phyloP scores from a whole-genome alignment of 2,329 filamentous ascomycete genomes.

The Domatiomyces globalis region DNA sequence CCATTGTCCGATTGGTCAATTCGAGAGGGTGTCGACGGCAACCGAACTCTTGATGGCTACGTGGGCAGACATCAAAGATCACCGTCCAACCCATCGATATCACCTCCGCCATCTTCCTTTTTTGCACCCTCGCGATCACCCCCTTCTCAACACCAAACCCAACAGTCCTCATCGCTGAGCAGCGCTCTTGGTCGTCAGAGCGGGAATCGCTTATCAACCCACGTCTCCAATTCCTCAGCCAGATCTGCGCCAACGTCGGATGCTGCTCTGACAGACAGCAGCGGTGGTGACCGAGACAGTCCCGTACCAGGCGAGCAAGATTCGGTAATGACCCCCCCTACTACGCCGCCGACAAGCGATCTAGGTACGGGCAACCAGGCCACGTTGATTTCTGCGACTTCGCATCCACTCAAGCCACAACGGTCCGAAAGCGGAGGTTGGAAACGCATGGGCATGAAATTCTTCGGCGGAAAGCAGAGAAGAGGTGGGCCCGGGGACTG shows the following conservation, averaged over 20 bases:
- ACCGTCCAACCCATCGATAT: conserved; percentile 18
- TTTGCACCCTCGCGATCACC: conserved; percentile 16
- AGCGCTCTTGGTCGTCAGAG: conserved; percentile 25
- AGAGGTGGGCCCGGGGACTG: conserved; percentile 4
- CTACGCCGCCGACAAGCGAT: conserved; percentile 36
- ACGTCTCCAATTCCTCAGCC: conserved; percentile 25
- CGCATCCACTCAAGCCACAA: conserved; percentile 24
- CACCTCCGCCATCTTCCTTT: conserved; percentile 1
- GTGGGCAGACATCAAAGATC: conserved; percentile 11
- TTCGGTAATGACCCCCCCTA: conserved; percentile 36
- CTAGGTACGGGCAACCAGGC: conserved; percentile 18
- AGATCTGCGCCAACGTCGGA: conserved; percentile 19
- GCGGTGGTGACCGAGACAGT: conserved; percentile 28
- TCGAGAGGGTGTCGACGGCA: conserved; percentile 23
- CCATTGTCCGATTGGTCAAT: conserved; percentile 28
- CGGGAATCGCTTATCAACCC: conserved; percentile 17
- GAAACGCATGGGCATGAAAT: conserved; percentile 40
- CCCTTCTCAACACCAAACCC: conserved; percentile 19
- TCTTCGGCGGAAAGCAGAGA: conserved; percentile 22
- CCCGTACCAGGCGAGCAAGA: conserved; percentile 25
- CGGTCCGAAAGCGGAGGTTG: conserved; percentile 32
- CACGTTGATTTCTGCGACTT: conserved; percentile 8
- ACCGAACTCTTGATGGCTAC: conserved; percentile 18
- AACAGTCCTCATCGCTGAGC: conserved; percentile 22
- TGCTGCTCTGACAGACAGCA: conserved; percentile 33